Base-by-base conservation (phyloP, 2,329 filamentous ascomycete species). In the Beauveria pseudobassiana region DNA sequence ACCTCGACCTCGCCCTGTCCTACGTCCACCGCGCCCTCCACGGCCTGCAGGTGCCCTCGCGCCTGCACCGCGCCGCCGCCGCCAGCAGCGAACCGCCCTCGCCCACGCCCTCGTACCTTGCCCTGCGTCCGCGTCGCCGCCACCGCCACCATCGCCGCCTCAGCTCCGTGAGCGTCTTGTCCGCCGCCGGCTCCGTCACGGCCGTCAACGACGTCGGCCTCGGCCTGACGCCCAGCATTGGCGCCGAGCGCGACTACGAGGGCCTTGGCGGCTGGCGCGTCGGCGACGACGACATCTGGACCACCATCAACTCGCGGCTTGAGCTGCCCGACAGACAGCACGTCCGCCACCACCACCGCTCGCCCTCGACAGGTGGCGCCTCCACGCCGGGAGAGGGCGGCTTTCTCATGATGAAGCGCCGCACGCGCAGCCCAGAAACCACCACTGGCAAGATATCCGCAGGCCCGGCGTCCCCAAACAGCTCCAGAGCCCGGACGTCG, bases 1-100 rank as follows among this genome's bases (percentile, higher is more conserved):
- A 88, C 69, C 73, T 87, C 63, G 85, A 89, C 68, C 77, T 89
- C 57, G 81, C 78, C 49, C 71, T 84, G 22, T 83, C 82, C 8
- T 75, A 87, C 3, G 69, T 88, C 2, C 80, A 82, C 6, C 81
- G 82, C 58, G 82, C 82, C 64, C 71, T 88, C 30, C 74, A 76
- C 59, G 75, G 76, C 63, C 72, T 74, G 63, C 70, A 71, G 56
- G 56, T 67, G 67, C 46, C 74, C 70, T 24, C 69, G 65, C 58
- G 69, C 66, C 63, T 69, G 61, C 71, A 69, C 62, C 42, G 70
- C 61, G n/a, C 64, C 40, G 18, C 60, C 62, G 6, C 60, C 63
- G 7, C 66, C 60, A 59, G 67, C 63, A 55, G 65, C 61, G 64
- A 61, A 61, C 65, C 59, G 65, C 63, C 64, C 51, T 52, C 61